Evolutionary conservation across 495 filamentous ascomycete genomes (phyloP), one percentile per base, ranked within the genome.

Genomic region (Talaromyces proteolyticus): DNA sequence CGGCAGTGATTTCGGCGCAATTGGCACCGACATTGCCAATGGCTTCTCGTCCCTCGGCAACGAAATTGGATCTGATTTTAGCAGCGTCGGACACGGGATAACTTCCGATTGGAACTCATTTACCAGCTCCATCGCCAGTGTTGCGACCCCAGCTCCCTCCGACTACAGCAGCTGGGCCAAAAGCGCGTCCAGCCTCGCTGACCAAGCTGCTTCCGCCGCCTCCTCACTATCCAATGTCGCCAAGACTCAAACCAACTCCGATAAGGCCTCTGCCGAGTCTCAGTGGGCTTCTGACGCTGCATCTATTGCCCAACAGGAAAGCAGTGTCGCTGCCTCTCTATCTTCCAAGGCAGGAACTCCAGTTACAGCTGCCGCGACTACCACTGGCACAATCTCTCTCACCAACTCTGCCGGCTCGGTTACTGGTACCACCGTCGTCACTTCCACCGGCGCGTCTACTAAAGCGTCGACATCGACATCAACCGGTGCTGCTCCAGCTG

Each of bases 141-240:
- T 39, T 14, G 11, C 47, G 20, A 41, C 25, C 20, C 19, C 47
- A 4, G 34, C 34, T 0, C 18, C 47, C 7, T 49, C 47, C 16
- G 47, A 49, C 22, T 49, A 49, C 36, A 49, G 47, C 10, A 49
- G 26, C 37, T 49, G 47, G 47, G 34, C 47, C 37, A 49, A 36
- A 14, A 14, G 40, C n/a, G 47, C 47, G 16, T 39, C 47, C 20
- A 49, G 47, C 34, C 34, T 49, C n/a, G 47, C 47, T 4, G 40
- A 36, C 20, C 34, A 41, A 12, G 47, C 47, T 17, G 16, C 29
- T 41, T 16, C 20, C 2, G 25, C 29, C 37, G 47, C 47, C n/a
- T 39, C 47, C 18, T 49, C 47, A 20, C 40, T 19, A 36, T 34
- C n/a, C n/a, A n/a, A n/a, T n/a, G n/a, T n/a, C n/a, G n/a, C n/a